Evolutionary conservation across 805 yeast species (phyloP).

Genomic region (Pichia manshurica): DNA sequence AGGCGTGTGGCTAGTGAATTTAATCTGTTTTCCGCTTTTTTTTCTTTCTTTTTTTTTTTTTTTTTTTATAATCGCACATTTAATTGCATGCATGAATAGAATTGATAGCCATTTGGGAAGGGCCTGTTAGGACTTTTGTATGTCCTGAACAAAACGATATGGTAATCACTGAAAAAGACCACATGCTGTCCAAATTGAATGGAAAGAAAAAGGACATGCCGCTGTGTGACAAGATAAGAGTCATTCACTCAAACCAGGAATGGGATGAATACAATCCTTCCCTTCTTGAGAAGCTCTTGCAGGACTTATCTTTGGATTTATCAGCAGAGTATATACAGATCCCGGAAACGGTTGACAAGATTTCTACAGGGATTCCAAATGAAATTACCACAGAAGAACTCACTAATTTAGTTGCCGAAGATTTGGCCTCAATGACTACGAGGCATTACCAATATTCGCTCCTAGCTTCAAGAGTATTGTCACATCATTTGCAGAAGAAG

Average conservation of each 20-base stretch:
- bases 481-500: constrained; percentile 76
- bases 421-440: constrained; percentile 92
- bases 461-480: constrained; percentile 86
- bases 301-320: constrained; percentile 28
- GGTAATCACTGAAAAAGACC: not conserved
- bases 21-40: not conserved
- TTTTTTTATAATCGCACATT: too few relatives aligned
- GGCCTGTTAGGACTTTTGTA: too few relatives aligned
- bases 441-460: constrained; percentile 90
- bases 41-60: not conserved
- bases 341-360: constrained; percentile 41
- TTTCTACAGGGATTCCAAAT: constrained; percentile 44
- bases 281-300: constrained; percentile 11
- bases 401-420: constrained; percentile 66
- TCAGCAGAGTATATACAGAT: constrained; percentile 40
- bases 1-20: not conserved
- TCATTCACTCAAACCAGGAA: not conserved
- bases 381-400: constrained; percentile 40
- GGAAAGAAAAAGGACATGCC: not conserved
- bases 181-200: too few relatives aligned
- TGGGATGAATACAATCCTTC: constrained; percentile 10
- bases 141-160: too few relatives aligned
- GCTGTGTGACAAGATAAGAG: not conserved
- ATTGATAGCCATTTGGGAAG: too few relatives aligned
- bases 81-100: too few relatives aligned